These are phyloP conservation scores for Cladosporium halotolerans DNA, from an alignment of 2,329 filamentous ascomycete genomes.

Conservation along the genomic window DNA sequence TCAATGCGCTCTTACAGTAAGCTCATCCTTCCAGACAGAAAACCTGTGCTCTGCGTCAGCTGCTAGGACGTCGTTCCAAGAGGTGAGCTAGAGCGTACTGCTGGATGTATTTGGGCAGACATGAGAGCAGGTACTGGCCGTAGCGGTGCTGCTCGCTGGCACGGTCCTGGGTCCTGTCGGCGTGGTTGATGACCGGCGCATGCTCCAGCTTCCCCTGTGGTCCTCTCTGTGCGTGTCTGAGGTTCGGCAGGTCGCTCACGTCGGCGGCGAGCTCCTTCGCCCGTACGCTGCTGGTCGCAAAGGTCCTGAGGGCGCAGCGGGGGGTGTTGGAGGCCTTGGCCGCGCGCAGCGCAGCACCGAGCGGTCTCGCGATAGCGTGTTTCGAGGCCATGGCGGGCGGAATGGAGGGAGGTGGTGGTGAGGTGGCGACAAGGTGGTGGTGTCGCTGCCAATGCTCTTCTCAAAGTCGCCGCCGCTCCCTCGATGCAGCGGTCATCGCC, in stretches of 20 bases:
- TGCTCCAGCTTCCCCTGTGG: slow-evolving; percentile 51
- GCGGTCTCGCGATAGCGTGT: slow-evolving; percentile 34
- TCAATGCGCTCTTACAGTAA: slow-evolving; percentile 67
- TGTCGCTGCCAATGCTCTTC: neutral
- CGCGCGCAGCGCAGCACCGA: slow-evolving; percentile 32
- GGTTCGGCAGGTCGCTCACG: slow-evolving; percentile 39
- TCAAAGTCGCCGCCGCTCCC: neutral
- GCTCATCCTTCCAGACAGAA: slow-evolving; percentile 98
- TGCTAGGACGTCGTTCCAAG: neutral
- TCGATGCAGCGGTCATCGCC: slow-evolving; percentile 6
- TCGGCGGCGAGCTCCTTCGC: slow-evolving; percentile 40
- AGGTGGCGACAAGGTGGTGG: slow-evolving; percentile 13
- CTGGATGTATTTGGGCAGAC: slow-evolving; percentile 94
- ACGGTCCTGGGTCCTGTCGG: slow-evolving; percentile 87
- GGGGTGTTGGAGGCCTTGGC: slow-evolving; percentile 21
- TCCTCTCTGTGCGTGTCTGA: slow-evolving; percentile 38
- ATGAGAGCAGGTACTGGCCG: slow-evolving; percentile 93
- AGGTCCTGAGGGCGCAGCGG: slow-evolving; percentile 32
- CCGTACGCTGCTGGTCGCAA: slow-evolving; percentile 37
- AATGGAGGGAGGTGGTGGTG: neutral
- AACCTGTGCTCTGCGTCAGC: slow-evolving; percentile 46
- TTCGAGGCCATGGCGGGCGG: slow-evolving; percentile 34
- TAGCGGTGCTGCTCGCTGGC: slow-evolving; percentile 86
- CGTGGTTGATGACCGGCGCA: slow-evolving; percentile 77
- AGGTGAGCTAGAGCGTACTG: slow-evolving; percentile 47